A percentile compares a stretch with the other conserved stretches of the same genome.
Conservation (phyloP, 2,329 filamentous ascomycete genomes). For the Teratosphaeriaceae sp. region DNA sequence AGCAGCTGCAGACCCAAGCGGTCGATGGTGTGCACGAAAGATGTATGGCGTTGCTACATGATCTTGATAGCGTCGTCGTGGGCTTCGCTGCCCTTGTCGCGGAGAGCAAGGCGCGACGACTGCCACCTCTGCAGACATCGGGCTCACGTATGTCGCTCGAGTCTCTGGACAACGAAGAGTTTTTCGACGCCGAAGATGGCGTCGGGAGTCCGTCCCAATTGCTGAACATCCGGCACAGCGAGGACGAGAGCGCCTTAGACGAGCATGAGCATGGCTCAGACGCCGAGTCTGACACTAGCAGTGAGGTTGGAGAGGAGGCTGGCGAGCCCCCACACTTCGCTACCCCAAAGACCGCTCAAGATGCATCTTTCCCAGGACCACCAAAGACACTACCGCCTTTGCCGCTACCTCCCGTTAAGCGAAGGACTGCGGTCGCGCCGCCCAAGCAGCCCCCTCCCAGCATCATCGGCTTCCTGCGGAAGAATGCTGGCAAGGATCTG, state of each 20-base stretch:
- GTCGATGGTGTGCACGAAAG: constrained; percentile 62
- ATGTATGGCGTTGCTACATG: constrained; percentile 72
- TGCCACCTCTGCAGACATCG: constrained; percentile 40
- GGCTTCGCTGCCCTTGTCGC: constrained; percentile 74
- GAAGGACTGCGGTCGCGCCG: constrained; percentile 64
- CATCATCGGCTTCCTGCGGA: constrained; percentile 87
- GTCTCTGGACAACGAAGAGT: constrained; percentile 76
- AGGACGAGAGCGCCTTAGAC: constrained; percentile 57
- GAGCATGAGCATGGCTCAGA: constrained; percentile 36
- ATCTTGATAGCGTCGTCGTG: constrained; percentile 74
- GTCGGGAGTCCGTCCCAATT: constrained; percentile 54
- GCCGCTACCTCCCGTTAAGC: constrained; percentile 59
- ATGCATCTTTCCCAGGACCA: constrained; percentile 61
- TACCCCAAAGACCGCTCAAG: constrained; percentile 15
- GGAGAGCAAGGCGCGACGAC: constrained; percentile 71
- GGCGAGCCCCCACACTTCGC: constrained; percentile 14
- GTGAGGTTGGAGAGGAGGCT: constrained; percentile 46
- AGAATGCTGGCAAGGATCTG: constrained; percentile 96
- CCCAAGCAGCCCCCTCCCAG: constrained; percentile 78
- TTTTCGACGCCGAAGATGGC: constrained; percentile 82
- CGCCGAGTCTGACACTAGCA: constrained; percentile 58
- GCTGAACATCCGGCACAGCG: constrained; percentile 67
- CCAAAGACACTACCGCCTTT: constrained; percentile 72
- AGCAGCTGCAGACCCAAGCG: constrained; percentile 10
- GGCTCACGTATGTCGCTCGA: constrained; percentile 65